These are phyloP conservation scores for Pascua sp. DNA, from an alignment of 1,284 basidiomycete genomes.

Conservation along the genomic window DNA sequence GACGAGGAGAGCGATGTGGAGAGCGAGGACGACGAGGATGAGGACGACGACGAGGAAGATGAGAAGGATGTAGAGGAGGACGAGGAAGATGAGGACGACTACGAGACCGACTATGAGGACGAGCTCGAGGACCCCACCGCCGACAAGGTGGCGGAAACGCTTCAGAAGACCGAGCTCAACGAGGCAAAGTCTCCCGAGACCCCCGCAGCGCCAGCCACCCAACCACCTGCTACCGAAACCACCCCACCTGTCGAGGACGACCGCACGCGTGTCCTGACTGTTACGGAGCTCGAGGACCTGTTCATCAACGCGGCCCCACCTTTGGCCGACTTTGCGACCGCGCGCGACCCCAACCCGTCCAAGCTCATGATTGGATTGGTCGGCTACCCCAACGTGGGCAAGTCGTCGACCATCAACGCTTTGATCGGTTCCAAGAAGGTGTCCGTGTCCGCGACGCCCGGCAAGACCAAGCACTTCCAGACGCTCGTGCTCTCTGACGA, in stretches of 20 bases:
- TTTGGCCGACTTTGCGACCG: constrained; percentile 64
- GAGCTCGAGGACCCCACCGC: constrained; percentile 20
- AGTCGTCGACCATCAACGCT: constrained; percentile 60
- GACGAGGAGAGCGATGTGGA: constrained; percentile 32
- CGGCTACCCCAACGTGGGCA: constrained; percentile 62
- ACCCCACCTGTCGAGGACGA: constrained; percentile 55
- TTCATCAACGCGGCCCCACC: constrained; percentile 76
- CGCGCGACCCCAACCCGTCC: constrained; percentile 58
- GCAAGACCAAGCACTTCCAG: constrained; percentile 99
- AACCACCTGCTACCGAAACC: background rate
- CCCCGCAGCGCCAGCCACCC: background rate
- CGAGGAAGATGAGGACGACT: constrained; percentile 17
- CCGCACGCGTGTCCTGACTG: constrained; percentile 75
- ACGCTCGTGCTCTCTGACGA: constrained; percentile 86
- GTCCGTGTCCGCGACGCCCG: constrained; percentile 93
- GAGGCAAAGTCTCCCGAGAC: constrained; percentile 6
- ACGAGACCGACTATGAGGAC: constrained; percentile 17
- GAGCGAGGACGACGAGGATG: constrained; percentile 19
- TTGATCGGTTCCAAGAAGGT: constrained; percentile 77
- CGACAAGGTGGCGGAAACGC: constrained; percentile 23
- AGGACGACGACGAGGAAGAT: constrained; percentile 24
- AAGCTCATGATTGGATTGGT: constrained; percentile 69
- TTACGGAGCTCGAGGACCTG: constrained; percentile 83
- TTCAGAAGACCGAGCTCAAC: constrained; percentile 23
- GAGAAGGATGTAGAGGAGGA: constrained; percentile 39